These are phyloP conservation scores for Colletotrichum incanum DNA, from an alignment of 2,329 filamentous ascomycete species.

Conservation along the genomic window DNA sequence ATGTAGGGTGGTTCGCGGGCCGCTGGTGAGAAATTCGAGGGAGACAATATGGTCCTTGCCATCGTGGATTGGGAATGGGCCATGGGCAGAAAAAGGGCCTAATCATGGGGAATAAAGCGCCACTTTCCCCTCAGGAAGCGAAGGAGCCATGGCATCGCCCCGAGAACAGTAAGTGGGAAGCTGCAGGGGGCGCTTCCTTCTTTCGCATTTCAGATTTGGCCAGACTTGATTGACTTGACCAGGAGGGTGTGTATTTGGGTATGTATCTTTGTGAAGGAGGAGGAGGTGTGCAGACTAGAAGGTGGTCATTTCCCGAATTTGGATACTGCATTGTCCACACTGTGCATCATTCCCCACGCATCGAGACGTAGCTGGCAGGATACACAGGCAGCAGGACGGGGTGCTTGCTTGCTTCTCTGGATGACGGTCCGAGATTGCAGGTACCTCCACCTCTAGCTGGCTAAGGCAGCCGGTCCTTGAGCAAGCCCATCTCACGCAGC, in stretches of 20 bases:
- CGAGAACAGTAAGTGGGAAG: neutral
- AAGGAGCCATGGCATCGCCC: neutral
- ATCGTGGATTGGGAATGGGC: conserved; percentile 8
- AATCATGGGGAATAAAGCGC: conserved; percentile 20
- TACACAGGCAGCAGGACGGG: neutral
- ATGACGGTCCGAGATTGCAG: conserved; percentile 24
- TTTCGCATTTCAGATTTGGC: neutral
- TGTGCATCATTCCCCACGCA: neutral
- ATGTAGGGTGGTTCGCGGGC: neutral
- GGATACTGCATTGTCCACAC: neutral
- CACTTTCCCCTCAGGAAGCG: conserved; percentile 24
- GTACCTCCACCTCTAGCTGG: conserved; percentile 2
- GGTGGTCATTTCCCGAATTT: neutral
- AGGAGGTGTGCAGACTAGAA: neutral
- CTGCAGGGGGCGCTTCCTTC: conserved; percentile 14
- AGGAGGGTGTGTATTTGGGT: neutral
- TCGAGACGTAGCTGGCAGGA: neutral
- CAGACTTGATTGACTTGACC: neutral
- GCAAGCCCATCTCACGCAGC: neutral
- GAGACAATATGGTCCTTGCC: conserved; percentile 20
- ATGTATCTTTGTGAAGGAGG: neutral
- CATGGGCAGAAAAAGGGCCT: conserved; percentile 6
- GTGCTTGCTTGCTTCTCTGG: neutral
- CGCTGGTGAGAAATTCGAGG: conserved; percentile 19
- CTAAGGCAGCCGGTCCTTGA: conserved; percentile 6